These are phyloP conservation scores for Blastobotrys proliferans DNA, from an alignment of 1,139 yeast genomes.

Conservation along the genomic window DNA sequence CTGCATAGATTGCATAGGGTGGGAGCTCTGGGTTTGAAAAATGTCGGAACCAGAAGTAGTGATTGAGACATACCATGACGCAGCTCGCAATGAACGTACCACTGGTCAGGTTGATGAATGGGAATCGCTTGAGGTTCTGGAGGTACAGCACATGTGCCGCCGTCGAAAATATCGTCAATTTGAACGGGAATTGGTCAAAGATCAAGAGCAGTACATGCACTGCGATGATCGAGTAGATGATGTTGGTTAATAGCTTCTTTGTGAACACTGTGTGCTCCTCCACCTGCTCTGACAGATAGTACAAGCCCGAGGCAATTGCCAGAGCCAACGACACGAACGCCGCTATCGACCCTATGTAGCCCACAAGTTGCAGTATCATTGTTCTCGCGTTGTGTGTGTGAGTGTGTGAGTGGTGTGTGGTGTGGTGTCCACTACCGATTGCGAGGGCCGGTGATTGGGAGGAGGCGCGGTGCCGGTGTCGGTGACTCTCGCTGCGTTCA, in stretches of 20 bases:
- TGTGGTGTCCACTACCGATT: not conserved
- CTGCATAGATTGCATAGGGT: constrained; percentile 37
- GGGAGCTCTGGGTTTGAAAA: constrained; percentile 65
- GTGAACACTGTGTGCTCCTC: constrained; percentile 92
- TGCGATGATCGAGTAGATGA: constrained; percentile 57
- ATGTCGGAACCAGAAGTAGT: constrained; percentile 84
- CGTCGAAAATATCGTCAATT: constrained; percentile 60
- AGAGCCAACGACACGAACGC: constrained; percentile 74
- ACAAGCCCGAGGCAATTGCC: constrained; percentile 78
- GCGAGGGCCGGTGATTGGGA: not conserved
- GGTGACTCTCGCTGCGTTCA: too few relatives aligned
- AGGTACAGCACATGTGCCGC: constrained; percentile 67
- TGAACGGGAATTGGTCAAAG: constrained; percentile 76
- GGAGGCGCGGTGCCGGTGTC: not conserved
- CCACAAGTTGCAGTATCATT: constrained; percentile 52
- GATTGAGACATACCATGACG: constrained; percentile 70
- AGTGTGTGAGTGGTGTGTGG: not conserved
- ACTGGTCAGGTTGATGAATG: constrained; percentile 69
- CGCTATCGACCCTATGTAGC: constrained; percentile 64
- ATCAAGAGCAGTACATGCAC: constrained; percentile 54
- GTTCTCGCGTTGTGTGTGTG: not conserved
- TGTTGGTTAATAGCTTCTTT: constrained; percentile 56
- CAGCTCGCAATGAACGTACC: constrained; percentile 71
- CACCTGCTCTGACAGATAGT: constrained; percentile 84
- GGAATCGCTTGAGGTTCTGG: constrained; percentile 75